These are phyloP conservation scores for Xylariales sp. DNA, from an alignment of 2,329 filamentous ascomycete species.

Conservation along the genomic window DNA sequence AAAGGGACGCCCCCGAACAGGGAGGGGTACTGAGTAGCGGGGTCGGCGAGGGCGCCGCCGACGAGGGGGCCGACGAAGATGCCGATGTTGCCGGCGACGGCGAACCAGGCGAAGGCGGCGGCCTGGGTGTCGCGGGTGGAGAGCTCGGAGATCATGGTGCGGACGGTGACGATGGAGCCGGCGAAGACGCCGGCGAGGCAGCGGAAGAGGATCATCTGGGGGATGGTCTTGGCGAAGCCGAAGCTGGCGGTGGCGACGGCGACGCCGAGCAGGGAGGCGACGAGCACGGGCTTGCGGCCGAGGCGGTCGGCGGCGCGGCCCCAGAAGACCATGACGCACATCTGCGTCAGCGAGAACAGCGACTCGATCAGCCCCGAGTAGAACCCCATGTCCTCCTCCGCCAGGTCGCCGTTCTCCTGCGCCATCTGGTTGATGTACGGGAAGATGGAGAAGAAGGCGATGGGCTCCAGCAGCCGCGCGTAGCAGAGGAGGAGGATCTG, in stretches of 20 bases:
- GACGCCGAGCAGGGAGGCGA: constrained; percentile 74
- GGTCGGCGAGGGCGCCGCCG: constrained; percentile 76
- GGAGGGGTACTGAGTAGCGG: constrained; percentile 70
- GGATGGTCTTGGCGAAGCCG: constrained; percentile 72
- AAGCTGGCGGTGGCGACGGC: constrained; percentile 72
- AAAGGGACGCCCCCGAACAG: constrained; percentile 67
- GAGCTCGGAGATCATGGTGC: constrained; percentile 81
- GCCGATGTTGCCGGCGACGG: constrained; percentile 79
- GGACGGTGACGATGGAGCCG: constrained; percentile 78
- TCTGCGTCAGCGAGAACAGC: constrained; percentile 79
- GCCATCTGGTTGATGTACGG: constrained; percentile 86
- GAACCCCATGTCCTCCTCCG: constrained; percentile 78
- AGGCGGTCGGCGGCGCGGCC: constrained; percentile 74
- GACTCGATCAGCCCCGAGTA: constrained; percentile 81
- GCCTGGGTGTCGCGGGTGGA: constrained; percentile 78
- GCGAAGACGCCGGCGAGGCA: constrained; percentile 79
- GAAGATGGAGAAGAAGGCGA: constrained; percentile 87
- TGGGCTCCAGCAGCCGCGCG: constrained; percentile 77
- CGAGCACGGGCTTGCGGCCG: constrained; percentile 78
- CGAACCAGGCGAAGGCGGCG: constrained; percentile 79
- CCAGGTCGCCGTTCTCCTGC: constrained; percentile 70
- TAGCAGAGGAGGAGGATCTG: constrained; percentile 81
- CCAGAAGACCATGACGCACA: constrained; percentile 82
- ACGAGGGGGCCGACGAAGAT: constrained; percentile 78
- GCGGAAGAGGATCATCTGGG: constrained; percentile 79